Evolutionary conservation across 202 grass and related monocot species (phyloP).

Genomic region (Carex sylvatica): DNA sequence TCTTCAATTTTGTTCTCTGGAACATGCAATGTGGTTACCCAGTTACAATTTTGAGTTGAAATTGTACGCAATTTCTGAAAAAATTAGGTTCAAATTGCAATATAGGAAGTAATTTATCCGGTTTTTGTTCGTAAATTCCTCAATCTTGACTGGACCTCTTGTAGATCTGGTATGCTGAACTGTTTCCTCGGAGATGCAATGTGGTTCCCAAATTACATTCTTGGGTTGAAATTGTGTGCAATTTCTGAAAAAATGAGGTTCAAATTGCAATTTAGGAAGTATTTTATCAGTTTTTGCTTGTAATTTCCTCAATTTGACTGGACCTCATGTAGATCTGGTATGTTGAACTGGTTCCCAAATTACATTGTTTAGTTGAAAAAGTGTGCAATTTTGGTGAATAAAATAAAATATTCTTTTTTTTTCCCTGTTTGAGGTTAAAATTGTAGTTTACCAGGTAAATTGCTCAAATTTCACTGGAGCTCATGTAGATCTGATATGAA

Average conservation of each 20-base stretch:
- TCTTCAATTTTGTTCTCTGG: neutral
- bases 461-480: neutral
- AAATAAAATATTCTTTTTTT: too few relatives aligned
- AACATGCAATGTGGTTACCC: neutral
- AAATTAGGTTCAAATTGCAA: neutral
- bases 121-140: neutral
- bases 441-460: neutral
- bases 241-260: neutral
- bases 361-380: too few relatives aligned
- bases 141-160: neutral
- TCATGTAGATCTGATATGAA: neutral
- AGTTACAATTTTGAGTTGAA: neutral
- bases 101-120: neutral
- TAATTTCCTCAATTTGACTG: neutral
- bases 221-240: neutral
- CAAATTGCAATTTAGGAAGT: neutral
- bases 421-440: too few relatives aligned
- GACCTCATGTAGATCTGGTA: too few relatives aligned
- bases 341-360: neutral
- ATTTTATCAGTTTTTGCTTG: neutral
- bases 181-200: neutral
- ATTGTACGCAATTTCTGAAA: neutral
- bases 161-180: neutral
- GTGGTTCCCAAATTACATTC: neutral
- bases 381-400: too few relatives aligned